Conservation (phyloP, 345 rosid genomes). For the Corymbia maculata region DNA sequence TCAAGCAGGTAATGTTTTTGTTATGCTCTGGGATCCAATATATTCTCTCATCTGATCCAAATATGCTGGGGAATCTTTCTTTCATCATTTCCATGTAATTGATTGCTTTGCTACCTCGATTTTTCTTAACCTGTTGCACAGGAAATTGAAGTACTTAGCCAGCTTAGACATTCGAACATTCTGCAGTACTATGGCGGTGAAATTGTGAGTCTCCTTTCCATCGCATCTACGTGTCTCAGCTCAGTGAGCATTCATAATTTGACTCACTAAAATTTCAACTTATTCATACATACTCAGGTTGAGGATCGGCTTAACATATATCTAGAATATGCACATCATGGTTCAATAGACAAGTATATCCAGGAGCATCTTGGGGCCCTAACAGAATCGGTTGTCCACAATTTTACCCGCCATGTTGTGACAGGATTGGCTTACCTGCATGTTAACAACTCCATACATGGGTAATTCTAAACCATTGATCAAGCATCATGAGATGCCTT, state of each 20-base stretch:
- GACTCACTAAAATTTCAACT: neutral
- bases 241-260: neutral
- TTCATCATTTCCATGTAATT: neutral
- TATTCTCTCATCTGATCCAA: neutral
- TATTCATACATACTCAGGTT: neutral
- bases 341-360: neutral
- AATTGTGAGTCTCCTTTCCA: neutral
- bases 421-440: conserved; percentile 4
- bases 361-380: neutral
- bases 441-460: neutral
- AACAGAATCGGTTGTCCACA: neutral
- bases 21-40: neutral
- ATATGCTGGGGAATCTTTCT: neutral
- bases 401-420: neutral
- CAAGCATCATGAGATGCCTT: neutral
- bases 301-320: neutral
- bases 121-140: neutral
- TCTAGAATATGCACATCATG: neutral
- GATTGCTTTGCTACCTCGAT: neutral
- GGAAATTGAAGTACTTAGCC: neutral
- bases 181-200: neutral
- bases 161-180: neutral
- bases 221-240: too few relatives aligned
- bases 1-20: conserved; percentile 2
- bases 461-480: neutral